phyloP scores from a whole-genome alignment of 805 yeast species.

The Lachancea cidri region DNA sequence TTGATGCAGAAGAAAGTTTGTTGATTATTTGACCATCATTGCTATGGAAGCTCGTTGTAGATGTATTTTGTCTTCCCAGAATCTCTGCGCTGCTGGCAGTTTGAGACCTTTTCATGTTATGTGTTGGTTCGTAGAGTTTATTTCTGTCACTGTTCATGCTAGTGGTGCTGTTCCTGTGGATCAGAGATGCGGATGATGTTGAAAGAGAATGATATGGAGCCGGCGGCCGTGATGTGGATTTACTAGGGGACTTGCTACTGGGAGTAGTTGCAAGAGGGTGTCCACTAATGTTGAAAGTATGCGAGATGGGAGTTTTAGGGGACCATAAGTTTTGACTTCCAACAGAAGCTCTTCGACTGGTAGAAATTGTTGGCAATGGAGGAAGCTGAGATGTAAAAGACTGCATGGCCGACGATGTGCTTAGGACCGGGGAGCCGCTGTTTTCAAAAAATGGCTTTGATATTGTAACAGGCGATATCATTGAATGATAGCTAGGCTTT shows the following conservation, averaged over 20 bases:
- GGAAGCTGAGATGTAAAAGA: slow-evolving; percentile 11
- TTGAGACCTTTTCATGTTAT: not conserved
- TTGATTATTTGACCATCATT: not conserved
- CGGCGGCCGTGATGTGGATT: not conserved
- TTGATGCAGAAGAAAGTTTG: not conserved
- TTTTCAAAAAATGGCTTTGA: slow-evolving; percentile 26
- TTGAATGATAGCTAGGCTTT: slow-evolving; percentile 19
- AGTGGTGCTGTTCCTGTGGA: slow-evolving; percentile 1
- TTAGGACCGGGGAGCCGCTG: slow-evolving; percentile 26
- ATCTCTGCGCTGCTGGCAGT: not conserved
- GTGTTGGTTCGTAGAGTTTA: not conserved
- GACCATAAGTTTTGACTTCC: slow-evolving; percentile 8
- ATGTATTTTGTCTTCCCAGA: not conserved
- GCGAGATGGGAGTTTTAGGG: slow-evolving; percentile 6
- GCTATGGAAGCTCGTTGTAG: not conserved
- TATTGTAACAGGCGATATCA: slow-evolving; percentile 24
- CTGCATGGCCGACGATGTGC: slow-evolving; percentile 10
- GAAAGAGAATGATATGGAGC: slow-evolving; percentile 1
- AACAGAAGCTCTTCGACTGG: slow-evolving; percentile 21
- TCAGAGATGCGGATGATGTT: slow-evolving; percentile 7
- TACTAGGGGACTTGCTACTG: not conserved
- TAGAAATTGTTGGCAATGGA: slow-evolving; percentile 21
- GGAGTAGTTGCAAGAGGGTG: slow-evolving; percentile 1
- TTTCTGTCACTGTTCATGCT: slow-evolving; percentile 4
- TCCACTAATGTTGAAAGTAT: not conserved